Evolutionary conservation across 768 basidiomycete species (phyloP).

Genomic region (Lactarius vividus): DNA sequence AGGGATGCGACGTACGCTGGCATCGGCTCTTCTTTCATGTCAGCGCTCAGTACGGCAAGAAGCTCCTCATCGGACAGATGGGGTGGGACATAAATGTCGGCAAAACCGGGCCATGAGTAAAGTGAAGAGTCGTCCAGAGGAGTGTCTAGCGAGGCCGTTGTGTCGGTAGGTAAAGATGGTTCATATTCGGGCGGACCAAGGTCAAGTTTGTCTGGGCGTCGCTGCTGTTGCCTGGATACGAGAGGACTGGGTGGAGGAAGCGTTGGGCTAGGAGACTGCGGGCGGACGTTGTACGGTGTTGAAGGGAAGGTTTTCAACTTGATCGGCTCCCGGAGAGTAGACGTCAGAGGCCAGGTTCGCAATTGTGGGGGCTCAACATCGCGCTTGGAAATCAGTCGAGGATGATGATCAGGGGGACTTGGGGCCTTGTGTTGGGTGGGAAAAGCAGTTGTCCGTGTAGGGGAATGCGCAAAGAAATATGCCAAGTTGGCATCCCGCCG

Average conservation of each 20-base stretch:
- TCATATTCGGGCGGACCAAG: neutral
- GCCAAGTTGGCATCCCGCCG: constrained; percentile 24
- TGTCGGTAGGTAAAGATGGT: neutral
- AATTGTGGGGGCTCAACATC: constrained; percentile 16
- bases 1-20: constrained; percentile 22
- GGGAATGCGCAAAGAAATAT: constrained; percentile 26
- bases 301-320: constrained; percentile 5
- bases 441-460: constrained; percentile 13
- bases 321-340: constrained; percentile 14
- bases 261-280: neutral
- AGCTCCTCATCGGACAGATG: constrained; percentile 24
- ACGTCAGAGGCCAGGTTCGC: constrained; percentile 19
- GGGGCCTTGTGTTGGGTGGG: neutral
- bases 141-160: neutral
- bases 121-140: constrained; percentile 8
- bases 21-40: constrained; percentile 13
- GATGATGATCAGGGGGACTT: neutral
- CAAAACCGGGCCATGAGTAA: constrained; percentile 14
- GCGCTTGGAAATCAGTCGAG: constrained; percentile 18
- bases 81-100: constrained; percentile 14
- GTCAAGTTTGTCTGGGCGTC: neutral
- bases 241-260: neutral
- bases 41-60: constrained; percentile 12
- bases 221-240: neutral
- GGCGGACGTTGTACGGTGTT: neutral